Base-by-base conservation (phyloP, 257 asterid species). In the Solanum etuberosum region DNA sequence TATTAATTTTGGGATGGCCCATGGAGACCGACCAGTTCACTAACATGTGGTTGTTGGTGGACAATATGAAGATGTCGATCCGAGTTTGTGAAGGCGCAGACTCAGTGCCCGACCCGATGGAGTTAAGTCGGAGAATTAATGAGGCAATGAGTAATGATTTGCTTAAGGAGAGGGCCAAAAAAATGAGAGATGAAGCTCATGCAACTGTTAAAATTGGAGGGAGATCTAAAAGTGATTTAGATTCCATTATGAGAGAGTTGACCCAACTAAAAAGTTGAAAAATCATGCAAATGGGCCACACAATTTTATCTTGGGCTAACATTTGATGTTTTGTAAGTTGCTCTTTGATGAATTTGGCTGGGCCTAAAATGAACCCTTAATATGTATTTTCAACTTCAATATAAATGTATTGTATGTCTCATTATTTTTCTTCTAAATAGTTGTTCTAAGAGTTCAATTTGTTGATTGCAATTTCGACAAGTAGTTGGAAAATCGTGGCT, bases 1-100 rank as follows among this genome's bases (percentile, higher is more conserved):
- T 92, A 27, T 78, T 94, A 94, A 89, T 96, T 83, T 31, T 96
- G 89, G 92, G 92, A 12, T 96, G 98, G 99, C 98, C 98, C 13
- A 95, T 96, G 98, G 99, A 94, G 83, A 94, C 99, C 0, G 98
- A 96, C 86, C 99, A 96, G 18, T 96, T 91, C 90, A 83, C 83
- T 12, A 88, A 94, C 51, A 95, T 89, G 1, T 93, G 87, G 92
- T 43, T 91, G 32, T 29, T 95, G 91, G 94, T 90, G 81, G 95
- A 94, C 35, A 89, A 91, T 72, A 82, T 90, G 59, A 92, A 90
- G 12, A 90, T 83, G 0, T 95, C 94, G 0, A 74, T 90, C 21
- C 88, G 43, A 4, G 92, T 93, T 67, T 91, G 93, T 0, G 91
- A 93, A 84, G 98, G 98, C 0, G 42, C 54, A 0, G 90, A 88